These are phyloP conservation scores for Gymnopus androsaceus DNA, from an alignment of 1,284 basidiomycete species.

Conservation along the genomic window DNA sequence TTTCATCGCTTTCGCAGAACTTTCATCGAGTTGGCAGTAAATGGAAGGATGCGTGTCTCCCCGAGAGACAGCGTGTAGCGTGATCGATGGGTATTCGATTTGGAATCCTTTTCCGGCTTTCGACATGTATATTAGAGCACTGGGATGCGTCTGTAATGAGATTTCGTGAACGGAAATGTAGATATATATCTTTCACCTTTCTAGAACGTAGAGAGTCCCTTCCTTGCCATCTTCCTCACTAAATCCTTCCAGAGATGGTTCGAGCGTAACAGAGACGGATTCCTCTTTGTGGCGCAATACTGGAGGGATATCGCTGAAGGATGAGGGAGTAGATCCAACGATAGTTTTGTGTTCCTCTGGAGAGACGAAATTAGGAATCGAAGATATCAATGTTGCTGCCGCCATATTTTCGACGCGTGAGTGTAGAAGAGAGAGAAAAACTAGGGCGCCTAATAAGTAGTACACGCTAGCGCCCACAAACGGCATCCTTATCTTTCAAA, in stretches of 20 bases:
- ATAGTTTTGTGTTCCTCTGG: conserved; percentile 69
- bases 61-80: conserved; percentile 85
- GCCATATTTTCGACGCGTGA: conserved; percentile 9
- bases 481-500: too few relatives aligned
- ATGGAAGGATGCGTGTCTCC: conserved; percentile 65
- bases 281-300: conserved; percentile 74
- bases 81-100: conserved; percentile 82
- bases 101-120: conserved; percentile 70
- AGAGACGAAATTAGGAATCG: conserved; percentile 61
- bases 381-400: conserved; percentile 43
- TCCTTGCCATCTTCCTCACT: conserved; percentile 46
- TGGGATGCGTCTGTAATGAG: conserved; percentile 31
- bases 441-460: too few relatives aligned
- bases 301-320: conserved; percentile 81
- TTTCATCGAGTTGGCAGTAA: conserved; percentile 88
- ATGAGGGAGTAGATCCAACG: conserved; percentile 74
- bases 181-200: conserved; percentile 58
- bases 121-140: conserved; percentile 78
- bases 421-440: neutral
- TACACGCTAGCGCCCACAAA: conserved; percentile 16
- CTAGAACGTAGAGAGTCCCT: conserved; percentile 79
- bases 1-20: neutral
- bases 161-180: conserved; percentile 30
- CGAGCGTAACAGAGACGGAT: conserved; percentile 64
- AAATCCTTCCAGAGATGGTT: conserved; percentile 66